Base-by-base conservation (phyloP, 225 moss, liverwort and hornwort genomes). In the Polytrichum formosum region DNA sequence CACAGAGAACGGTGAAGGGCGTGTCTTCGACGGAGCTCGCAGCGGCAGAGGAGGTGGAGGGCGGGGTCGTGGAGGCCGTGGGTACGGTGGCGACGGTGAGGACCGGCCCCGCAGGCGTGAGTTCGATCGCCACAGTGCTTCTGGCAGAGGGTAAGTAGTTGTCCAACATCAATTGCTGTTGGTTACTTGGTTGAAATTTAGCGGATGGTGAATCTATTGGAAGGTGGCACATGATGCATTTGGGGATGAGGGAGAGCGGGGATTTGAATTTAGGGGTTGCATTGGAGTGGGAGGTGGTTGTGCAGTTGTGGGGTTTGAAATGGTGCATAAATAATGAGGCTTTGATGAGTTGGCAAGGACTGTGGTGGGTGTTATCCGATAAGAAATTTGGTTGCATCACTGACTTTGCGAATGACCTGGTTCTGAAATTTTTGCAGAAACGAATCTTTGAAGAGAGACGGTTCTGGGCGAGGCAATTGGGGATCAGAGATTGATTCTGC, bases 401-500 rank as follows among this genome's bases (percentile, higher is more conserved):
- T 37, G 37, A 37, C 10, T 9, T 9, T 37, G 37, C 37, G 2
- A 10, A 37, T 37, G 37, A 37, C 37, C 37, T 37, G 9, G 37
- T 37, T 37, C 37, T 9, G 9, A 37, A 9, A 37, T 37, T 37
- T 35, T 37, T 37, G 37, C 37, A 97, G 96, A 55, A 67, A 76
- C 64, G 96, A 97, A 82, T 55, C 79, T 26, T 77, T 88, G 55
- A 97, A 97, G 82, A 79, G 92, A 75, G 86, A 92, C 68, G 96
- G 93, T 76, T 83, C 90, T 22, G 93, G 93, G 71, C 86, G 97
- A 70, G 92, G 88, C 62, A 97, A 94, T 66, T 97, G 97, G 97
- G 97, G 97, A 60, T 79, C 88, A 54, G 94, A 90, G 64, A 83
- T 80, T 64, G 92, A 92, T 77, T 75, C 88, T 61, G 73, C 65